phyloP scores from a whole-genome alignment of 2,329 filamentous ascomycete genomes.

The Dothistroma septosporum region DNA sequence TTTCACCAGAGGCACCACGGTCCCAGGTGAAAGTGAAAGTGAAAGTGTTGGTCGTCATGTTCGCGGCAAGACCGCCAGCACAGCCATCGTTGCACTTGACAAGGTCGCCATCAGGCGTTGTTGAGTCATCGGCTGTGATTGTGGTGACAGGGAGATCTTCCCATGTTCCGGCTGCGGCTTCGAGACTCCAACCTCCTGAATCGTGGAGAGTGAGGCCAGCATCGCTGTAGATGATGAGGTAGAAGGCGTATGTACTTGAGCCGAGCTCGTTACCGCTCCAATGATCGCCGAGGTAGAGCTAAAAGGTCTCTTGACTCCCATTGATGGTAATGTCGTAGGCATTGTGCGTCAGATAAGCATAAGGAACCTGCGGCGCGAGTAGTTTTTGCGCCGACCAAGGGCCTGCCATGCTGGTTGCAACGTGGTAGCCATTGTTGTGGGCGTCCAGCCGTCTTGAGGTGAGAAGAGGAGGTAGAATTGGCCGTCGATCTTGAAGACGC shows the following conservation, averaged over 20 bases:
- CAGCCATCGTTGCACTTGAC: conserved; percentile 20
- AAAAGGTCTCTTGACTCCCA: conserved; percentile 34
- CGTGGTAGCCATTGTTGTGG: conserved; percentile 63
- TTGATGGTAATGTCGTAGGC: conserved; percentile 53
- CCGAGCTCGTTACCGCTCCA: conserved; percentile 58
- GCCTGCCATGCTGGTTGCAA: conserved; percentile 53
- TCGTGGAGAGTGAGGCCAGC: conserved; percentile 19
- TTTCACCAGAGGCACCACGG: conserved; percentile 18
- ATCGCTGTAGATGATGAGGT: conserved; percentile 24
- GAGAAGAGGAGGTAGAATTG: conserved; percentile 65
- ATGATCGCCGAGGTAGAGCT: conserved; percentile 63
- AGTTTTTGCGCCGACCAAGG: conserved; percentile 60
- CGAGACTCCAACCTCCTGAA: conserved; percentile 27
- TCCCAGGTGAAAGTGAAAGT: conserved; percentile 26
- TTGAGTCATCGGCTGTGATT: conserved; percentile 21
- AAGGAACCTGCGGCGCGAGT: conserved; percentile 55
- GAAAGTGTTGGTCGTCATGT: conserved; percentile 21
- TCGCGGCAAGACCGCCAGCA: conserved; percentile 20
- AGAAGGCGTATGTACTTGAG: conserved; percentile 27
- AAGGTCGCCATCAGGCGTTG: conserved; percentile 15
- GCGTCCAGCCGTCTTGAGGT: conserved; percentile 41
- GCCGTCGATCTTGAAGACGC: conserved; percentile 57
- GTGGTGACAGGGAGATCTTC: conserved; percentile 21
- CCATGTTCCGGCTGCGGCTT: conserved; percentile 24
- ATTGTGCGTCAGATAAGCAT: conserved; percentile 59